A percentile compares a stretch with the other conserved stretches of the same genome.
Conservation (phyloP, 805 yeast species). For the Pichia manshurica region DNA sequence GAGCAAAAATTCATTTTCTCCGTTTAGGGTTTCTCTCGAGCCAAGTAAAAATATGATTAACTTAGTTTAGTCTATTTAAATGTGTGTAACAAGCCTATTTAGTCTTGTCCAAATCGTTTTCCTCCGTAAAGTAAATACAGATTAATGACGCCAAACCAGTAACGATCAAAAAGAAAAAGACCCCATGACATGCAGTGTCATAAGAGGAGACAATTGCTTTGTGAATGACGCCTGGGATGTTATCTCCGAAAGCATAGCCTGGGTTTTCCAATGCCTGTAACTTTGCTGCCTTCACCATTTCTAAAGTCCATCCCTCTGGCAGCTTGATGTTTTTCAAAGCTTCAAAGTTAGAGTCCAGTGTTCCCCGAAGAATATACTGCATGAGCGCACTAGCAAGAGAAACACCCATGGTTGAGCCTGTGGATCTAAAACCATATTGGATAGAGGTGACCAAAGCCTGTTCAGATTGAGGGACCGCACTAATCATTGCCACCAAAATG, state of each 20-base stretch:
- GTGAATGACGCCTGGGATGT: conserved; percentile 28
- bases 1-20: no score
- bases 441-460: conserved; percentile 88
- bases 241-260: conserved; percentile 21
- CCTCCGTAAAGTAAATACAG: conserved; percentile 14
- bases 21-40: conserved; percentile 5
- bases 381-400: conserved; percentile 45
- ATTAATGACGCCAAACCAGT: conserved; percentile 16
- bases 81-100: no score
- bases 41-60: no score
- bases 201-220: conserved; percentile 44
- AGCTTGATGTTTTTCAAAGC: conserved; percentile 9
- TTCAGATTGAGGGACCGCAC: conserved; percentile 60
- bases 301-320: conserved; percentile 14
- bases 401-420: conserved; percentile 52
- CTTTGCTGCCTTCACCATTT: conserved; percentile 13
- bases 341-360: conserved; percentile 15
- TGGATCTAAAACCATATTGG: conserved; percentile 64
- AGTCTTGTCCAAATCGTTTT: conserved; percentile 10
- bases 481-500: conserved; percentile 66
- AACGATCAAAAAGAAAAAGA: conserved; percentile 38
- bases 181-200: conserved; percentile 44
- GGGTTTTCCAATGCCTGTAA: conserved; percentile 20
- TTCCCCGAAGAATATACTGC: conserved; percentile 24
- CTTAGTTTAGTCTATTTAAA: no score